Evolutionary conservation across 345 rosid genomes (phyloP).

Genomic region (Noccaea bulbosa): DNA sequence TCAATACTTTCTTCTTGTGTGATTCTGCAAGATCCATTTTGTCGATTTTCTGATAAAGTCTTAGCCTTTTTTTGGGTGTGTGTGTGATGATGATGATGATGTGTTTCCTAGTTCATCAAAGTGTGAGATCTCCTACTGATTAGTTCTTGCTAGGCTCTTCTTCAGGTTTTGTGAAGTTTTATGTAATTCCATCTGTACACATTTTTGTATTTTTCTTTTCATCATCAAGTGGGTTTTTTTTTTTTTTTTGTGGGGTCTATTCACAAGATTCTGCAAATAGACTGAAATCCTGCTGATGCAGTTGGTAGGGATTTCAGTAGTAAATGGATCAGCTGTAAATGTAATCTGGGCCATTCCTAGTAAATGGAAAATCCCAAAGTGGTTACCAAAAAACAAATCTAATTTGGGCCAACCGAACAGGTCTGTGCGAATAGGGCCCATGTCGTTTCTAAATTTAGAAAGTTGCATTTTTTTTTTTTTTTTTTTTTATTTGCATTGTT

Average conservation of each 20-base stretch:
- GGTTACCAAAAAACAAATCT: background rate
- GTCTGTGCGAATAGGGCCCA: conserved; percentile 10
- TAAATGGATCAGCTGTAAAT: too few relatives aligned
- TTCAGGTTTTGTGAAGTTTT: conserved; percentile 10
- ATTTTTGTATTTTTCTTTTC: background rate
- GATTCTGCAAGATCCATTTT: background rate
- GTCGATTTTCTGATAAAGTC: background rate
- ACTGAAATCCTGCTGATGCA: too few relatives aligned
- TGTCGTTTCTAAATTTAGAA: background rate
- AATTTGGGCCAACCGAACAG: background rate
- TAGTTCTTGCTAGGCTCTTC: conserved; percentile 3
- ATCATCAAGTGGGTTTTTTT: too few relatives aligned
- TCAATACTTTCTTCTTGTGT: conserved; percentile 9
- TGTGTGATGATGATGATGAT: background rate
- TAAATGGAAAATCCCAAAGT: too few relatives aligned
- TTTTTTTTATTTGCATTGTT: conserved; percentile 1
- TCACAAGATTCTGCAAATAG: too few relatives aligned
- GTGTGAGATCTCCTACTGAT: conserved; percentile 13
- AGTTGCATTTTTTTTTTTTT: background rate
- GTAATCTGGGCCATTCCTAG: too few relatives aligned
- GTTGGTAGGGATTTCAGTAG: too few relatives aligned
- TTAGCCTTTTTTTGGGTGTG: background rate
- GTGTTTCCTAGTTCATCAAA: background rate
- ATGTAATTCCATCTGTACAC: background rate
- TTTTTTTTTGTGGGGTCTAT: too few relatives aligned